Percentiles rank a stretch among this genome's conserved stretches.
These are phyloP conservation scores for Aspergillus baeticus DNA, from an alignment of 495 filamentous ascomycete species.

Conservation along the genomic window DNA sequence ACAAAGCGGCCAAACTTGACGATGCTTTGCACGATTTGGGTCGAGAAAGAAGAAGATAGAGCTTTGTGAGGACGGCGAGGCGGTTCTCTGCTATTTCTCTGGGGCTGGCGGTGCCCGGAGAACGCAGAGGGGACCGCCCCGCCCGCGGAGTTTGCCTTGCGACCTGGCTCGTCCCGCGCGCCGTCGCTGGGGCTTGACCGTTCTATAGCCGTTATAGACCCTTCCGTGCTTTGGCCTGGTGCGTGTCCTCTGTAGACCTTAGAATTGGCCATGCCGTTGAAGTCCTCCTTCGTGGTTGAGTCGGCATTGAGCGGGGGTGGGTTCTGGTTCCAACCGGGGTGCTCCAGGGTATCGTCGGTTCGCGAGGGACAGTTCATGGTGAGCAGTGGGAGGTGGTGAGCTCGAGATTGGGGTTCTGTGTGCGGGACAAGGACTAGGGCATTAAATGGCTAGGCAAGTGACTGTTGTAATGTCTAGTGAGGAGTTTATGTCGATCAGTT, in stretches of 20 bases:
- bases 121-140: slow-evolving; percentile 33
- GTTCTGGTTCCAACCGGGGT: slow-evolving; percentile 61
- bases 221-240: slow-evolving; percentile 22
- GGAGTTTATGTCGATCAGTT: not conserved
- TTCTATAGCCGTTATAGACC: slow-evolving; percentile 25
- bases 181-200: slow-evolving; percentile 24
- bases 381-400: not conserved
- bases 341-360: slow-evolving; percentile 54
- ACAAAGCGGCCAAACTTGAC: slow-evolving; percentile 73
- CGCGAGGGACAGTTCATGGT: slow-evolving; percentile 50
- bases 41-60: slow-evolving; percentile 18
- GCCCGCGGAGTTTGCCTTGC: slow-evolving; percentile 29
- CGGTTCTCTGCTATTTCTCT: slow-evolving; percentile 38
- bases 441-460: not conserved
- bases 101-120: slow-evolving; percentile 33
- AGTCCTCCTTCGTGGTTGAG: slow-evolving; percentile 60
- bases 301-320: slow-evolving; percentile 55
- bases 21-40: slow-evolving; percentile 33
- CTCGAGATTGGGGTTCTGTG: not conserved
- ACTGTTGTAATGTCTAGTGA: slow-evolving; percentile 9
- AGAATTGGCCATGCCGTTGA: slow-evolving; percentile 55
- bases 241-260: slow-evolving; percentile 37
- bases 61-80: slow-evolving; percentile 37
- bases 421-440: not conserved
- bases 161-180: slow-evolving; percentile 24